Evolutionary conservation across 2,329 filamentous ascomycete genomes (phyloP).

Genomic region (Talaromyces albobiverticillius): DNA sequence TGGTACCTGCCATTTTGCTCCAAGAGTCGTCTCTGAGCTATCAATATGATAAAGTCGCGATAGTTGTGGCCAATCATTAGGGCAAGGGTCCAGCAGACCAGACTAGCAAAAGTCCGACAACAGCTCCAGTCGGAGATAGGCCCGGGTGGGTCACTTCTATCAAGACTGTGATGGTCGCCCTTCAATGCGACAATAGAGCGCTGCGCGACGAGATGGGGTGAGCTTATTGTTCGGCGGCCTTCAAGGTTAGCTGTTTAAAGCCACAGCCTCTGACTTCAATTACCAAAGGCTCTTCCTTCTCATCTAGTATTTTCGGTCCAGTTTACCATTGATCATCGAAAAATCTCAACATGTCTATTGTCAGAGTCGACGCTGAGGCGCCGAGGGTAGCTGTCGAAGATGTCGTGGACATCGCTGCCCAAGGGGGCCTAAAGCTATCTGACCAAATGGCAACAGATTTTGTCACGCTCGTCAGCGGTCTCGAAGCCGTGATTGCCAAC

Average conservation of each 20-base stretch:
- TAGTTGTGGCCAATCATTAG: background rate
- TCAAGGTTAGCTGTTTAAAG: slow-evolving; percentile 1
- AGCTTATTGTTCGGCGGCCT: no score
- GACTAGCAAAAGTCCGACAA: slow-evolving; percentile 10
- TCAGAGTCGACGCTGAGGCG: slow-evolving; percentile 2
- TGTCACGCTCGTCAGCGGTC: slow-evolving; percentile 7
- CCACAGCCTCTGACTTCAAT: background rate
- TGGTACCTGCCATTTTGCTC: no score
- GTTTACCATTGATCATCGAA: background rate
- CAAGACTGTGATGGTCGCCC: no score
- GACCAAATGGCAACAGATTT: slow-evolving; percentile 6
- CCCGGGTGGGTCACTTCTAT: slow-evolving; percentile 4
- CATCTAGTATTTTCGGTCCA: no score
- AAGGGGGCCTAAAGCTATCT: slow-evolving; percentile 4
- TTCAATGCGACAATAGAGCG: background rate
- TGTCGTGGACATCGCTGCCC: slow-evolving; percentile 5
- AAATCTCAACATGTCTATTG: slow-evolving; percentile 2
- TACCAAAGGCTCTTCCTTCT: no score
- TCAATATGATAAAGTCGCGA: no score
- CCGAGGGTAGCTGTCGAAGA: slow-evolving; percentile 4
- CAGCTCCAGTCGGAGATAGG: background rate
- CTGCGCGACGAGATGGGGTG: background rate
- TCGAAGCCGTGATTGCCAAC: slow-evolving; percentile 1
- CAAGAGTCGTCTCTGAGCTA: no score
- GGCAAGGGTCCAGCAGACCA: background rate